Base-by-base conservation (phyloP, 2,329 filamentous ascomycete species). In the Alternaria sp. region DNA sequence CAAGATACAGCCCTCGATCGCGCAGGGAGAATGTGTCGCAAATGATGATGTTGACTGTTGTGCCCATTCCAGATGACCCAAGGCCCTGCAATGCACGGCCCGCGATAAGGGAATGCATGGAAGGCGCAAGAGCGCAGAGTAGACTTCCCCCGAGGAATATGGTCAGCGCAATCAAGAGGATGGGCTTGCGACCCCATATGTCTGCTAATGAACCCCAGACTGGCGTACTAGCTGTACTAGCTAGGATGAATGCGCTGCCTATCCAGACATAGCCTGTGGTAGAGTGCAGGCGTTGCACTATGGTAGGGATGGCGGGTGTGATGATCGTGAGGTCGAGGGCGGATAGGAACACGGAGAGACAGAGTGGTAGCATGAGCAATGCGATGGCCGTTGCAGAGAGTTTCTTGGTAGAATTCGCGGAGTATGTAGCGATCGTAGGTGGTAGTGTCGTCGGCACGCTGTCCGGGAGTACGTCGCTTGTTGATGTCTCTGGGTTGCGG, bases 241-340 rank as follows among this genome's bases (percentile, higher is more conserved):
- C 88, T 5, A 93, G 85, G 11, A 92, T 81, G 75, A 90, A 93
- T 0, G 90, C 87, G 28, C 86, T 87, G 2, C 91, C 91, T 64
- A 93, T 89, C 91, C 91, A 93, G 33, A 88, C 87, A 78, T 92
- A 93, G 37, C 90, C 90, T 7, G 85, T 80, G 2, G 86, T 86
- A 9, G 90, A 90, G 44, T 87, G 73, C 67, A 93, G 86, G 61
- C 89, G 82, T 43, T 77, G 78, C 5, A 85, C 83, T 64, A 91
- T 90, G 23, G 87, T 87, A 0, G 89, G 88, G 10, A 90, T 82
- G 11, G 88, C 87, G 0, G 88, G 89, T 15, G 88, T 85, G 66
- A 88, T 80, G 69, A 87, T 87, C 23, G 87, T 89, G 58, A 85
- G 60, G 58, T 80, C 76, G 3, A 80, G 68, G 11, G 76, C 75